Evolutionary conservation across 805 yeast species (phyloP).

Genomic region (Ogataea degrootiae): DNA sequence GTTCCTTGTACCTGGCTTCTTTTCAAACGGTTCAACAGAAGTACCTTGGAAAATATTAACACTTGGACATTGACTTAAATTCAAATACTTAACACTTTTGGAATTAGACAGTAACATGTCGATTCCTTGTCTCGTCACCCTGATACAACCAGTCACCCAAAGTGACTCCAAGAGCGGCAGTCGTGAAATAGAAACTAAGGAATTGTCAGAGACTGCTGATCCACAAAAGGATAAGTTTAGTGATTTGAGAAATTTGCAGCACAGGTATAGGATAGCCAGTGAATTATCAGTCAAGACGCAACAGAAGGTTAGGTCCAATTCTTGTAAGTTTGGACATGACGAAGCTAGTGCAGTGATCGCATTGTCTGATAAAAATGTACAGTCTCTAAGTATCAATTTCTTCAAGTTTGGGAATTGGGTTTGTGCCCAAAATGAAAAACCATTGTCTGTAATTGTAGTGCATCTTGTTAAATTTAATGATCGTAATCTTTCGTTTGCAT

Average conservation of each 20-base stretch:
- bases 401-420: conserved; percentile 49
- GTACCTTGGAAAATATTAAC: conserved; percentile 60
- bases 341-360: conserved; percentile 58
- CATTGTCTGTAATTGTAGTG: conserved; percentile 72
- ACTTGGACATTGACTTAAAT: conserved; percentile 69
- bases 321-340: conserved; percentile 53
- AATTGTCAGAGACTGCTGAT: conserved; percentile 70
- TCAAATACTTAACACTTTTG: conserved; percentile 45
- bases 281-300: conserved; percentile 70
- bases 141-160: conserved; percentile 61
- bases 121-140: conserved; percentile 75
- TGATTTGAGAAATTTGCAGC: conserved; percentile 51
- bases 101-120: conserved; percentile 60
- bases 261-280: conserved; percentile 59
- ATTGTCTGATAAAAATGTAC: conserved; percentile 67
- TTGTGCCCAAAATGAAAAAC: conserved; percentile 63
- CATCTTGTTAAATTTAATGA: conserved; percentile 65
- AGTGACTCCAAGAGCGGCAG: conserved; percentile 45
- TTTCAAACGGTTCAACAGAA: conserved; percentile 50
- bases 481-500: conserved; percentile 52
- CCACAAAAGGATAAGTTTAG: conserved; percentile 73
- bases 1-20: conserved; percentile 47
- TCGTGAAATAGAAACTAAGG: conserved; percentile 57
- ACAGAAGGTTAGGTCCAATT: conserved; percentile 64
- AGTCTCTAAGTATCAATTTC: conserved; percentile 57